Percentiles rank a stretch among this genome's conserved stretches.
phyloP scores from a whole-genome alignment of 2,329 filamentous ascomycete genomes.

The Sporothrix brasiliensis region DNA sequence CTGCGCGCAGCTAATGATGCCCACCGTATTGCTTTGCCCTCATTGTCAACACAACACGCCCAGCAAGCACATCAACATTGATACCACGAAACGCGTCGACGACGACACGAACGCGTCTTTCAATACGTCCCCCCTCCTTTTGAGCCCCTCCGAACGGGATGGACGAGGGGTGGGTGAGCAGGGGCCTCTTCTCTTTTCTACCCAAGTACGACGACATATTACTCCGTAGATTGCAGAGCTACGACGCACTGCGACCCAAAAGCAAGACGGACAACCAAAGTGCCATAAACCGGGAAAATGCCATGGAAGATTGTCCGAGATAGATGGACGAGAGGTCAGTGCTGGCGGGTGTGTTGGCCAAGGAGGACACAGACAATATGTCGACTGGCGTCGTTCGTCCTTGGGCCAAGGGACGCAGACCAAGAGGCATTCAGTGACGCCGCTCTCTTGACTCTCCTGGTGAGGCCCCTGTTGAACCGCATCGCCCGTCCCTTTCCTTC shows the following conservation, averaged over 20 bases:
- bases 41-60: not conserved
- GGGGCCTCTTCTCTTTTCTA: not conserved
- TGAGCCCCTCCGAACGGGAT: not conserved
- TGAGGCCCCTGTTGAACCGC: not conserved
- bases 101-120: not conserved
- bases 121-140: not conserved
- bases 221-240: not conserved
- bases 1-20: not conserved
- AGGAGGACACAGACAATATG: no score
- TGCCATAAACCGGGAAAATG: not conserved
- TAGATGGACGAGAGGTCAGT: constrained; percentile 15
- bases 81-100: constrained; percentile 13
- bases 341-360: not conserved
- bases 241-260: constrained; percentile 13
- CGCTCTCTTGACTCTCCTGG: not conserved
- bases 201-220: not conserved
- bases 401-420: no score
- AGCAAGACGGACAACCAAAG: not conserved
- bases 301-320: not conserved
- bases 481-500: no score
- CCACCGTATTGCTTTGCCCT: no score
- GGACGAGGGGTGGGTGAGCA: constrained; percentile 5
- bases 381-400: no score
- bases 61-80: not conserved
- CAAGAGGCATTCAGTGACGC: no score